Base-by-base conservation (phyloP, 768 basidiomycete genomes). In the Pleurotus ostreatus region DNA sequence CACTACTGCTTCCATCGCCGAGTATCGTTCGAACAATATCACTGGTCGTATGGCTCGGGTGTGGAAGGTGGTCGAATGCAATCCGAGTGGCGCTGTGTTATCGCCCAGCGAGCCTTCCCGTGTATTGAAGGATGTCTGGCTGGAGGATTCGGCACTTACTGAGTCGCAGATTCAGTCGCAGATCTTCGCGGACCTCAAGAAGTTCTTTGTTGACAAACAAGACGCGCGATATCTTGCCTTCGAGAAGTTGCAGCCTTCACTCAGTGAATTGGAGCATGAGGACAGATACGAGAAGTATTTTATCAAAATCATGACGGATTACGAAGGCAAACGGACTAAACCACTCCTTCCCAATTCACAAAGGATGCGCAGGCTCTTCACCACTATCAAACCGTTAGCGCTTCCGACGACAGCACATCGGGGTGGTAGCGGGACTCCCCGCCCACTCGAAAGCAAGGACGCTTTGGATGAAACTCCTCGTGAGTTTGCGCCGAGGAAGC, bases 51-150 rank as follows among this genome's bases (percentile, higher is more conserved):
- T 20, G 20, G 20, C 20, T 20, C 20, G 20, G 20, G 20, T 20
- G 2, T 60, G 59, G 62, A 22, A 52, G 16, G 60, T 53, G 15
- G 16, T 34, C 12, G 47, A 59, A 26, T n/a, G 15, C 4, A 53
- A 59, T 37, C n/a, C 18, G 9, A 37, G 52, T 26, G 46, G 44
- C 20, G 60, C 46, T 16, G 15, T 38, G 1, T 40, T 18, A 2
- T 45, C 5, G 15, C 23, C 18, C n/a, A 38, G 43, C 3, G 38
- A 30, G 9, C 38, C 15, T 8, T 15, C 30, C n/a, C 44, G 55
- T 2, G 59, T 57, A 4, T 22, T 66, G 15, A 63, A 64, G 55
- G 62, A 66, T 40, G 57, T 60, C 5, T 66, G 62, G 63, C 46
- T 66, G 2, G 59, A 60, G 23, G 22, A 13, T 1, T 34, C 15